Percentiles rank a stretch among this genome's conserved stretches.
These are phyloP conservation scores for Tetrapisispora namnaoensis DNA, from an alignment of 805 yeast species.

Conservation along the genomic window DNA sequence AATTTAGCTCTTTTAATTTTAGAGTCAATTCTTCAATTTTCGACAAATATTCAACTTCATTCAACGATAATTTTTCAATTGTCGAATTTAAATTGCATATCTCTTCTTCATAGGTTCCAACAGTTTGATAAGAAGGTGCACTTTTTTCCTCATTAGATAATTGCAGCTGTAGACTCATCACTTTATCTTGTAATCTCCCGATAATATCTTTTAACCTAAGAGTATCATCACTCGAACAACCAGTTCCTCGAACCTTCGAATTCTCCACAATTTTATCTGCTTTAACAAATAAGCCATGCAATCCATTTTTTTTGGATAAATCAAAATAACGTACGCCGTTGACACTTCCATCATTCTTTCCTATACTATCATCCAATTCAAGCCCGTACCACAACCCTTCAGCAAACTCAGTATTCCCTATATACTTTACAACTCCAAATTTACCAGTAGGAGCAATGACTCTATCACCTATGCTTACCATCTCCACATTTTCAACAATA, in stretches of 20 bases:
- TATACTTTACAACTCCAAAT: conserved; percentile 38
- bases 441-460: conserved; percentile 32
- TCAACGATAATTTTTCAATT: conserved; percentile 16
- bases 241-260: background rate
- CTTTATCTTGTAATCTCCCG: conserved; percentile 37
- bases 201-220: conserved; percentile 22
- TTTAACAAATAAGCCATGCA: background rate
- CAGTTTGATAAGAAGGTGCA: background rate
- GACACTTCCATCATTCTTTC: conserved; percentile 73
- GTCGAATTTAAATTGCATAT: background rate
- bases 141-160: conserved; percentile 10
- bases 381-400: conserved; percentile 74
- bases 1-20: conserved; percentile 16
- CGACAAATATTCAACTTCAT: background rate
- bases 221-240: conserved; percentile 11
- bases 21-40: background rate
- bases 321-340: conserved; percentile 50
- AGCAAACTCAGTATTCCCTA: conserved; percentile 50
- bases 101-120: background rate
- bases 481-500: background rate
- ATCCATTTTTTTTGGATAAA: conserved; percentile 23
- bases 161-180: conserved; percentile 21
- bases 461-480: conserved; percentile 18
- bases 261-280: background rate
- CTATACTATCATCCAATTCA: conserved; percentile 50